Conservation (phyloP, 2,329 filamentous ascomycete genomes). For the Aureobasidium sp. region DNA sequence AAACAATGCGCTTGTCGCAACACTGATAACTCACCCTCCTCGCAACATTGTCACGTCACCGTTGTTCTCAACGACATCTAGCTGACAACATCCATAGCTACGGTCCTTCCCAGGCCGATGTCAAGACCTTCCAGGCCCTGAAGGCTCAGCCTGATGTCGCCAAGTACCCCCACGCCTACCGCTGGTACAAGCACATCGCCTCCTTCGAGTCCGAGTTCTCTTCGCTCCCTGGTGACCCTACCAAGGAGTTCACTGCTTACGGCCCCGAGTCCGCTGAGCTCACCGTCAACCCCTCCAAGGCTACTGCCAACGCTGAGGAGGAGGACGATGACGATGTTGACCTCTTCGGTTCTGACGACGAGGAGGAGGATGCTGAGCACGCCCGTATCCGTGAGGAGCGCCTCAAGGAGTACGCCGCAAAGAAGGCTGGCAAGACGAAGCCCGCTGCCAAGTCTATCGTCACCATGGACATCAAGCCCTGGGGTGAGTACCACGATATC, state of each 20-base stretch:
- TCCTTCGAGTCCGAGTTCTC: conserved; percentile 90
- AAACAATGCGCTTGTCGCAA: conserved; percentile 65
- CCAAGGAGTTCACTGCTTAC: conserved; percentile 82
- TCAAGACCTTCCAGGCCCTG: conserved; percentile 88
- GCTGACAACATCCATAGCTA: conserved; percentile 39
- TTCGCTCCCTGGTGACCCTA: conserved; percentile 81
- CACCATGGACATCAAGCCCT: conserved; percentile 95
- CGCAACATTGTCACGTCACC: conserved; percentile 16
- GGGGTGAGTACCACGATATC: conserved; percentile 61
- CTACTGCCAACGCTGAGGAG: conserved; percentile 58
- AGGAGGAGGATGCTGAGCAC: conserved; percentile 89
- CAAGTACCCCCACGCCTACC: conserved; percentile 89
- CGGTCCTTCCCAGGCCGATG: conserved; percentile 85
- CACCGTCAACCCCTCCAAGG: conserved; percentile 79
- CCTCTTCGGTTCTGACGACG: conserved; percentile 86
- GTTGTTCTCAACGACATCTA: neutral
- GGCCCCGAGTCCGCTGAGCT: conserved; percentile 75
- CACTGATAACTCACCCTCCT: conserved; percentile 51
- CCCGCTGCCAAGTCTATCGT: conserved; percentile 90
- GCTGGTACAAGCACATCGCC: conserved; percentile 99
- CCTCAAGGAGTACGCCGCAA: conserved; percentile 88
- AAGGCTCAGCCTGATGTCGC: conserved; percentile 64
- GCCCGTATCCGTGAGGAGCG: conserved; percentile 78
- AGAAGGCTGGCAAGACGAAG: conserved; percentile 94
- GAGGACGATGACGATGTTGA: conserved; percentile 82